Conservation (phyloP, 257 asterid species). For the Solanum arcanum region DNA sequence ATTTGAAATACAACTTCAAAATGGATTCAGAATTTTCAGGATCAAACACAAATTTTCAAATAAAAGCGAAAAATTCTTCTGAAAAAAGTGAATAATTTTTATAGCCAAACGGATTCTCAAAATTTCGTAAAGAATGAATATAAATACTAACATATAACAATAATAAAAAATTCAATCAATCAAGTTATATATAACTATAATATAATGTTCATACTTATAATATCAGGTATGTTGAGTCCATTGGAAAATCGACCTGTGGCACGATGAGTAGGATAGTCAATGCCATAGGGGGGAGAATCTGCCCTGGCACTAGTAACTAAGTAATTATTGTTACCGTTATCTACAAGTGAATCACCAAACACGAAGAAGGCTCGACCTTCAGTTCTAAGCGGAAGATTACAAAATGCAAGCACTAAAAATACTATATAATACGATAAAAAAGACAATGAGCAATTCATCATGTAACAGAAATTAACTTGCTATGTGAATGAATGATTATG, state of each 20-base stretch:
- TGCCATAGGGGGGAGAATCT: slow-evolving; percentile 78
- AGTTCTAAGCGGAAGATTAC: not conserved
- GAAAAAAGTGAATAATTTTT: too few relatives aligned
- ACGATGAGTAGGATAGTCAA: slow-evolving; percentile 63
- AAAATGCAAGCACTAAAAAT: slow-evolving; percentile 12
- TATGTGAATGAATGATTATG: not conserved
- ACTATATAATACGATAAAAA: slow-evolving; percentile 2
- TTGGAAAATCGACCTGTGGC: slow-evolving; percentile 91
- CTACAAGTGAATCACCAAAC: slow-evolving; percentile 85
- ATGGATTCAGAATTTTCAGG: too few relatives aligned
- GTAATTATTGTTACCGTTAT: slow-evolving; percentile 83
- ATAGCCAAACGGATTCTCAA: not conserved
- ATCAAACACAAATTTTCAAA: not conserved
- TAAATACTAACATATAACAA: not conserved
- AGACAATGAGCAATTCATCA: slow-evolving; percentile 25
- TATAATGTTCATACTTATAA: slow-evolving; percentile 30
- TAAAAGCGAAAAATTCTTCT: too few relatives aligned
- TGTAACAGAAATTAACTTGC: not conserved
- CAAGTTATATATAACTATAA: too few relatives aligned
- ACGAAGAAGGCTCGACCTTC: slow-evolving; percentile 74
- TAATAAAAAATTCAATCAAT: not conserved
- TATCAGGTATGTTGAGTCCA: slow-evolving; percentile 79
- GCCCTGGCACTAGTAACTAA: slow-evolving; percentile 67
- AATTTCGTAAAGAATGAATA: not conserved
- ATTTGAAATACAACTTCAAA: not conserved